A percentile compares a stretch with the other conserved stretches of the same genome.
Conservation (phyloP, 2,329 filamentous ascomycete species). For the Aspergillus sp. region DNA sequence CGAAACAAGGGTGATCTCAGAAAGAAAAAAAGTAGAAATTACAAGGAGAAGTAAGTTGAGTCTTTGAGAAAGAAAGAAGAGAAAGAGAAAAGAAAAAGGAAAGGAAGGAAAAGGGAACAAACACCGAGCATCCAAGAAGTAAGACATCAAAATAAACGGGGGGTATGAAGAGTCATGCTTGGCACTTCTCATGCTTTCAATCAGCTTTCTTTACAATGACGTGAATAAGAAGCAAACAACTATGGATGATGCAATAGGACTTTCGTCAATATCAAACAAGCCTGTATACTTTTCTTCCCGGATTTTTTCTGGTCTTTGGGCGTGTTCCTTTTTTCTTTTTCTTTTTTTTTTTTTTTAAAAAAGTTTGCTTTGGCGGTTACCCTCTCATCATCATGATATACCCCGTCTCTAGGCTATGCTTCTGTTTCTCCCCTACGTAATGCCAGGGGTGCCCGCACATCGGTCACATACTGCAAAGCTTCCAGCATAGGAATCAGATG, state of each 20-base stretch:
- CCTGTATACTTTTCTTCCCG: background rate
- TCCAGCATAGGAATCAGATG: conserved; percentile 91
- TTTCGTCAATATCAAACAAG: conserved; percentile 5
- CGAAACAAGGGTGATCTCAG: background rate
- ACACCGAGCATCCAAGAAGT: background rate
- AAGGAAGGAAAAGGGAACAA: background rate
- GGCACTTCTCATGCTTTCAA: conserved; percentile 7
- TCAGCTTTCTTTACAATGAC: conserved; percentile 14
- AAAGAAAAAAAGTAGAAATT: background rate
- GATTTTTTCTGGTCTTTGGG: background rate
- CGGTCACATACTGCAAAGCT: conserved; percentile 92
- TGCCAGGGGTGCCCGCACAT: conserved; percentile 86
- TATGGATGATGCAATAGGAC: conserved; percentile 18
- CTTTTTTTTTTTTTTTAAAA: conserved; percentile 1
- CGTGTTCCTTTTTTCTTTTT: background rate
- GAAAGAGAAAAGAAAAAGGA: background rate
- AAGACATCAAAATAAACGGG: background rate
- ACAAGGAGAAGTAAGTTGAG: background rate
- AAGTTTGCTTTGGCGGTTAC: background rate
- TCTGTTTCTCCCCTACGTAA: conserved; percentile 75
- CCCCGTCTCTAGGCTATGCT: conserved; percentile 21
- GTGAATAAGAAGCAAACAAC: background rate
- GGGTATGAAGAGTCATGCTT: background rate
- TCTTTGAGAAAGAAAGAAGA: background rate
- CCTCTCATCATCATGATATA: background rate